Evolutionary conservation across 345 rosid species (phyloP).

Genomic region (Citrus unshiu): DNA sequence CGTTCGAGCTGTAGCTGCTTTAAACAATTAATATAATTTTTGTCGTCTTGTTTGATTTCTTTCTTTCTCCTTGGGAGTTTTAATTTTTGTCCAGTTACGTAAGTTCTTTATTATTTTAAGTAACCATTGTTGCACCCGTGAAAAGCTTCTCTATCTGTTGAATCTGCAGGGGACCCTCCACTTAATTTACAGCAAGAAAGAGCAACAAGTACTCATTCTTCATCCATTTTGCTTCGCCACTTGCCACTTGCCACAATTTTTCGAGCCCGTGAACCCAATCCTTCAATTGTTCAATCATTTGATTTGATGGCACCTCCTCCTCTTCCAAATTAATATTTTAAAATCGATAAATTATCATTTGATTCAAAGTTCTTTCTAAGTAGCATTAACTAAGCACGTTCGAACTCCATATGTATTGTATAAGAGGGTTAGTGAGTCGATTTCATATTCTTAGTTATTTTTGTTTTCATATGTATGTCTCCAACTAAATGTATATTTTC

Average conservation of each 20-base stretch:
- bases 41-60: not conserved
- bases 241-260: not conserved
- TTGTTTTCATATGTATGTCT: too few relatives aligned
- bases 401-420: too few relatives aligned
- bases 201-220: not conserved
- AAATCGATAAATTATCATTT: too few relatives aligned
- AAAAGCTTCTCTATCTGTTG: not conserved
- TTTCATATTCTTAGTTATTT: too few relatives aligned
- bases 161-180: not conserved
- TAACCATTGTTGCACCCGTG: slow-evolving; percentile 8
- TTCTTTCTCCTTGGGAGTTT: not conserved
- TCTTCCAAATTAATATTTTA: too few relatives aligned
- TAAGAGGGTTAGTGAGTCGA: too few relatives aligned
- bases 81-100: not conserved
- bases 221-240: not conserved
- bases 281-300: not conserved
- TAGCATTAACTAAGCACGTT: too few relatives aligned
- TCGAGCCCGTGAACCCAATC: slow-evolving; percentile 8
- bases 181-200: not conserved
- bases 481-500: too few relatives aligned
- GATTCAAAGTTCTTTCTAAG: too few relatives aligned
- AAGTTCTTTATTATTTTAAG: not conserved
- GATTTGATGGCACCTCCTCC: not conserved
- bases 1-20: not conserved
- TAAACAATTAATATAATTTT: not conserved